These are phyloP conservation scores for Musa balbisiana DNA, from an alignment of 202 grass and related monocot genomes.

Conservation along the genomic window DNA sequence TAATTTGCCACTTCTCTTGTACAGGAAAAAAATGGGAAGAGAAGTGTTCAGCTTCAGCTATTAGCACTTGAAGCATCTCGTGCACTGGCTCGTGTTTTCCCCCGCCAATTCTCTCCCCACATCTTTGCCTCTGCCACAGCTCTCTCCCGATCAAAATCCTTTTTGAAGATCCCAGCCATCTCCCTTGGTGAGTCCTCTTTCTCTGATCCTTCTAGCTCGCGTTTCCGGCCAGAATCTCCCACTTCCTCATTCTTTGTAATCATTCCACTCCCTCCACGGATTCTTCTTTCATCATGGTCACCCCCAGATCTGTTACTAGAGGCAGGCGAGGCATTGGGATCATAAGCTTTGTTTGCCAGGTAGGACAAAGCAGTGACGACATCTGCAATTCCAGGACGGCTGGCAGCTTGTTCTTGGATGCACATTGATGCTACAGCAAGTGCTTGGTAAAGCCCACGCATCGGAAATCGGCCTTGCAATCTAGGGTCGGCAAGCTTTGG, in stretches of 20 bases:
- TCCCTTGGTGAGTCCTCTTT: constrained; percentile 43
- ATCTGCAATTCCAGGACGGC: constrained; percentile 61
- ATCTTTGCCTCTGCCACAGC: constrained; percentile 89
- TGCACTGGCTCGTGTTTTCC: constrained; percentile 39
- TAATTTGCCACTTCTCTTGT: constrained; percentile 3
- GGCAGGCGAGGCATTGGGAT: constrained; percentile 28
- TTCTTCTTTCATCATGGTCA: constrained; percentile 29
- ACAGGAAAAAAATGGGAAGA: constrained; percentile 13
- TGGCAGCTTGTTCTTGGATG: constrained; percentile 79
- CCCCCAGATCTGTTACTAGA: constrained; percentile 20
- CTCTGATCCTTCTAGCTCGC: constrained; percentile 22
- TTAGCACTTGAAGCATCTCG: background rate
- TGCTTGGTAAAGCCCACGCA: constrained; percentile 73
- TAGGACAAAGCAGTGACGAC: constrained; percentile 80
- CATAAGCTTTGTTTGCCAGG: constrained; percentile 53
- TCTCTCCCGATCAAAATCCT: constrained; percentile 57
- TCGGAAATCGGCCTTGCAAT: constrained; percentile 56
- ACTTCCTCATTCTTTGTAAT: constrained; percentile 34
- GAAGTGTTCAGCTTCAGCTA: constrained; percentile 9
- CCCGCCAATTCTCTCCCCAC: constrained; percentile 88
- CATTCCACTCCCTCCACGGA: constrained; percentile 26
- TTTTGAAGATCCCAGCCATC: constrained; percentile 24
- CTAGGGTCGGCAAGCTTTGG: constrained; percentile 71
- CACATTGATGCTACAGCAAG: constrained; percentile 88
- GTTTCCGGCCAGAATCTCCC: constrained; percentile 40